Evolutionary conservation across 2,329 filamentous ascomycete species (phyloP).

Genomic region (Claviceps fusiformis): DNA sequence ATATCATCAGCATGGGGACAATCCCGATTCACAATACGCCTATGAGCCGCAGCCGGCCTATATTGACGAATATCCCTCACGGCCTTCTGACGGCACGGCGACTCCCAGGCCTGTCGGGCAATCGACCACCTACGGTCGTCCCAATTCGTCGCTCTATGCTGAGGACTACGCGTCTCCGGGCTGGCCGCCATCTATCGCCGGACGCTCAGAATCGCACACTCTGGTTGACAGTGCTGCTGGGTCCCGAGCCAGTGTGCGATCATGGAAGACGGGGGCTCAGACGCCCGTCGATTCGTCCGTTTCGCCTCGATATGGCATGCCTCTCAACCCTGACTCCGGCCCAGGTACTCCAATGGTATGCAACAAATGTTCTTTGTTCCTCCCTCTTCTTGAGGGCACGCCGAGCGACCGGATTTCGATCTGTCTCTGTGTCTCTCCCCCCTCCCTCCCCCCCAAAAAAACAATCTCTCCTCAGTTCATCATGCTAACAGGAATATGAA

Average conservation of each 20-base stretch:
- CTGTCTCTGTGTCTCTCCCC: neutral
- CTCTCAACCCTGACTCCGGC: conserved; percentile 7
- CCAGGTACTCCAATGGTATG: conserved; percentile 10
- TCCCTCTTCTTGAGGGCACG: no score
- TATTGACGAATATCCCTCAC: conserved; percentile 4
- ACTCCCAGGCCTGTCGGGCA: neutral
- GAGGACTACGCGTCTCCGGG: conserved; percentile 6
- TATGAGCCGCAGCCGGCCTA: conserved; percentile 15
- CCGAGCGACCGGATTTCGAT: no score
- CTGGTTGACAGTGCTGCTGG: conserved; percentile 15
- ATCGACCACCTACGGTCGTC: conserved; percentile 1
- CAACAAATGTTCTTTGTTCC: no score
- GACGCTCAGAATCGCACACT: conserved; percentile 17
- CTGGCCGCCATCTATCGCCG: conserved; percentile 9
- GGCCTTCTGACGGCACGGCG: conserved; percentile 1
- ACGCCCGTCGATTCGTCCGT: conserved; percentile 7
- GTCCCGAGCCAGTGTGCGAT: conserved; percentile 12
- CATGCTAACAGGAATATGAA: neutral
- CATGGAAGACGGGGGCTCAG: conserved; percentile 11
- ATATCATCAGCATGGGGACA: conserved; percentile 8
- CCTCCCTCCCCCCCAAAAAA: no score
- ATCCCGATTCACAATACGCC: conserved; percentile 11
- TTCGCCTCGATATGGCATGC: conserved; percentile 6
- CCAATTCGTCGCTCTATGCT: conserved; percentile 1
- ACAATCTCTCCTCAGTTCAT: neutral